These are phyloP conservation scores for Chalaropsis thielavioides DNA, from an alignment of 2,329 filamentous ascomycete species.

Conservation along the genomic window DNA sequence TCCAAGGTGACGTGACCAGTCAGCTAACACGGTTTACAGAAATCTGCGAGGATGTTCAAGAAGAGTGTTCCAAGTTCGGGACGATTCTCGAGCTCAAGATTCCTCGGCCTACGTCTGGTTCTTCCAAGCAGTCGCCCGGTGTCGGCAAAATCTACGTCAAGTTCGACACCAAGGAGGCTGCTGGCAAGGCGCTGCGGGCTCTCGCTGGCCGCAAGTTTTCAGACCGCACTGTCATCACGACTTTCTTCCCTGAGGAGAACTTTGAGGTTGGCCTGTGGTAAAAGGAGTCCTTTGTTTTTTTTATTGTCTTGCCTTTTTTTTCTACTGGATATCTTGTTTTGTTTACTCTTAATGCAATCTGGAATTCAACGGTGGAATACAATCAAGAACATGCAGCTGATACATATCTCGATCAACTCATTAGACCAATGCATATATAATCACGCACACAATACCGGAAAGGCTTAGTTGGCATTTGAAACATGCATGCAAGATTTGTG, in stretches of 20 bases:
- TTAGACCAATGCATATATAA: background rate
- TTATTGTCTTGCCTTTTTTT: background rate
- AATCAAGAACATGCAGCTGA: background rate
- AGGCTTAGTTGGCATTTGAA: background rate
- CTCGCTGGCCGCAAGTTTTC: conserved; percentile 92
- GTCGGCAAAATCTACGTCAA: conserved; percentile 98
- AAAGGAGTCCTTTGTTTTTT: conserved; percentile 17
- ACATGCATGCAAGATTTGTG: background rate
- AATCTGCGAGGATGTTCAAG: conserved; percentile 86
- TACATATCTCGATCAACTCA: background rate
- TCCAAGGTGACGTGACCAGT: background rate
- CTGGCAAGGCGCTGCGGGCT: conserved; percentile 73
- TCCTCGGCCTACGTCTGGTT: conserved; percentile 69
- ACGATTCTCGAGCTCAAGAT: conserved; percentile 79
- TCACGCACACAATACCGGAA: background rate
- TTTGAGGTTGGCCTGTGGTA: conserved; percentile 88
- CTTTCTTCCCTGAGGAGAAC: conserved; percentile 95
- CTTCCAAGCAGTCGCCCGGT: conserved; percentile 68
- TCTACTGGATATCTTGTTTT: conserved; percentile 2
- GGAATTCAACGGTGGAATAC: conserved; percentile 14
- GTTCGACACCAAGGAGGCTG: conserved; percentile 62
- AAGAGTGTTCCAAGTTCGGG: conserved; percentile 89
- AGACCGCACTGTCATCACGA: conserved; percentile 88
- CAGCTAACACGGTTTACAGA: conserved; percentile 43
- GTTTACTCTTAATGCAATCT: conserved; percentile 1